Conservation (phyloP, 2,329 filamentous ascomycete species). For the Microsporum ferrugineum region DNA sequence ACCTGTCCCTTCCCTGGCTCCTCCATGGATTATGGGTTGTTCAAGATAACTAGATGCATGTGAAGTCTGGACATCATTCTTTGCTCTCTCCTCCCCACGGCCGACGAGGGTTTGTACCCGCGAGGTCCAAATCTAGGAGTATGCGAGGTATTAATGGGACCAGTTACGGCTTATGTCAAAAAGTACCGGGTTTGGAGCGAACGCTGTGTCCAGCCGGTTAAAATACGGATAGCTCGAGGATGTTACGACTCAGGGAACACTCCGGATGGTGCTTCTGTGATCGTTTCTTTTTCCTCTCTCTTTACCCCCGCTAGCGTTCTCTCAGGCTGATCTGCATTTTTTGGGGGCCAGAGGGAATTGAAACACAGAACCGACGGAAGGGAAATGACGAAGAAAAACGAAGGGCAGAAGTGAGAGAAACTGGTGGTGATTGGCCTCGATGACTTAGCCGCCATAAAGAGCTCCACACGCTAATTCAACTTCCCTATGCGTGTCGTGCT, state of each 20-base stretch:
- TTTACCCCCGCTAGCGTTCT: neutral
- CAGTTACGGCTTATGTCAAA: neutral
- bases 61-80: neutral
- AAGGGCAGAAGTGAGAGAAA: neutral
- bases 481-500: neutral
- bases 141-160: neutral
- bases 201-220: neutral
- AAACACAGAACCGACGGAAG: slow-evolving; percentile 2
- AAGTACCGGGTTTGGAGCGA: neutral
- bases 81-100: neutral
- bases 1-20: neutral
- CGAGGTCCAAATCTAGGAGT: neutral
- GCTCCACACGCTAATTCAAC: neutral
- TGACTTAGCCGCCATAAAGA: neutral
- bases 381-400: neutral
- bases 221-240: neutral
- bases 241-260: neutral
- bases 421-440: neutral
- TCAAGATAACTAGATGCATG: neutral
- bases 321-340: slow-evolving; percentile 1
- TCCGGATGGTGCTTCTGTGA: neutral
- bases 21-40: neutral
- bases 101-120: neutral
- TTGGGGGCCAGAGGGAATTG: slow-evolving; percentile 3
- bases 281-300: neutral